These are phyloP conservation scores for Stagonosporopsis cucurbitacearum DNA, from an alignment of 2,329 filamentous ascomycete genomes.

Conservation along the genomic window DNA sequence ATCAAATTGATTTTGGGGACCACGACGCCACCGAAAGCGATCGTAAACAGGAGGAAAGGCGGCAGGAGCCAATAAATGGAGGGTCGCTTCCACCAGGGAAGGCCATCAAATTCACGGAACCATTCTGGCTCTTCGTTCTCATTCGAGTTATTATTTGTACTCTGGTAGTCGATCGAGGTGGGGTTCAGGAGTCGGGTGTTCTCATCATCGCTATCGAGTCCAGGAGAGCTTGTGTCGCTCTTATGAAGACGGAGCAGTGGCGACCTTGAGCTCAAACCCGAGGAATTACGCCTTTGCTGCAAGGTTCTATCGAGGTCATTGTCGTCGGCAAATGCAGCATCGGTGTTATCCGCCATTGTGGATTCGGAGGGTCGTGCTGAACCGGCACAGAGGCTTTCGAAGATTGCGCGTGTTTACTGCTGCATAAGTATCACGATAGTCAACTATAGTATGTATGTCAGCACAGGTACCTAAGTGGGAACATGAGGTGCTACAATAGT, in stretches of 20 bases:
- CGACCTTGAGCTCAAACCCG: conserved; percentile 19
- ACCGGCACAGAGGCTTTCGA: not conserved
- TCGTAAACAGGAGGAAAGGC: conserved; percentile 79
- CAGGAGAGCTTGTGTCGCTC: conserved; percentile 23
- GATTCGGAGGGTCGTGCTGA: not conserved
- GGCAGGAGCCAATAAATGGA: conserved; percentile 80
- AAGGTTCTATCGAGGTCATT: conserved; percentile 38
- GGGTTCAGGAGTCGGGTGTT: conserved; percentile 37
- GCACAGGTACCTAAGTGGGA: not conserved
- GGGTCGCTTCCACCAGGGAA: conserved; percentile 59
- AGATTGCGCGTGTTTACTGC: conserved; percentile 13
- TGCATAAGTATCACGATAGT: conserved; percentile 27
- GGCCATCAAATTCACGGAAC: conserved; percentile 47
- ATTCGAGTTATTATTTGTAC: conserved; percentile 14
- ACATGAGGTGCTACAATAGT: not conserved
- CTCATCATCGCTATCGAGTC: conserved; percentile 29
- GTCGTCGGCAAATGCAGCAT: conserved; percentile 40
- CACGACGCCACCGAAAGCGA: conserved; percentile 84
- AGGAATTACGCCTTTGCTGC: conserved; percentile 20
- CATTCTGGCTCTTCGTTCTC: conserved; percentile 33
- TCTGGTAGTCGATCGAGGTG: conserved; percentile 21
- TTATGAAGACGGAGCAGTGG: conserved; percentile 20
- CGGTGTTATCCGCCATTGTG: conserved; percentile 34
- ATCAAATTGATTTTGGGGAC: conserved; percentile 90
- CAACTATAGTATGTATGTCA: not conserved